These are phyloP conservation scores for Trichoderma reesei DNA, from an alignment of 495 filamentous ascomycete species.

Conservation along the genomic window DNA sequence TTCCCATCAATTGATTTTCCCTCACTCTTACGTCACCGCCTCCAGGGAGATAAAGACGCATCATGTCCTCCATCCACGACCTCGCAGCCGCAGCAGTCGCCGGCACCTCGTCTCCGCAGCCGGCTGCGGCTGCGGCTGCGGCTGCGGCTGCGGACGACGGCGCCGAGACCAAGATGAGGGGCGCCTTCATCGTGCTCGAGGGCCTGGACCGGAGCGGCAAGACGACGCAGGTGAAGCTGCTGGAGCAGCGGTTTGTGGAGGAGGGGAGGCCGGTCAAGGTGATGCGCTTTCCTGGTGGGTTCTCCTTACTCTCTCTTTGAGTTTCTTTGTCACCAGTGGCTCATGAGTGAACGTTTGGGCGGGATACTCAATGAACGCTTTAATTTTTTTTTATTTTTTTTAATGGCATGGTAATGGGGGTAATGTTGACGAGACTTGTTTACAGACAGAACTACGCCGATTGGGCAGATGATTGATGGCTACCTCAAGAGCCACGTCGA, in stretches of 20 bases:
- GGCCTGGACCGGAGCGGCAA: constrained; percentile 92
- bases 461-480: constrained; percentile 78
- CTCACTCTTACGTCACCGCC: too few species aligned
- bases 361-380: too few species aligned
- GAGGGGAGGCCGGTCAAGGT: constrained; percentile 56
- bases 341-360: neutral
- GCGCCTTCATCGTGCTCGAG: constrained; percentile 81
- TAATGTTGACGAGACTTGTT: neutral
- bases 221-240: constrained; percentile 77
- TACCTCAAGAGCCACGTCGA: constrained; percentile 70
- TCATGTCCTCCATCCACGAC: constrained; percentile 36
- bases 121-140: too few species aligned
- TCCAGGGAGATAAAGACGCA: neutral
- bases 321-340: too few species aligned
- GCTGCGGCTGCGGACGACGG: neutral
- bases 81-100: constrained; percentile 33
- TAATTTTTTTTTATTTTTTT: too few species aligned
- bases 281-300: constrained; percentile 79
- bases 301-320: neutral
- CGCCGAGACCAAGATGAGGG: constrained; percentile 35
- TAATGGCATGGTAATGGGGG: neutral
- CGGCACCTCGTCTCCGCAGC: constrained; percentile 14
- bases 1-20: too few species aligned
- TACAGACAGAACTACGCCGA: constrained; percentile 76
- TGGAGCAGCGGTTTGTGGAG: constrained; percentile 52